These are phyloP conservation scores for Hydrangea macrophylla DNA, from an alignment of 148 eudicot species.

Conservation along the genomic window DNA sequence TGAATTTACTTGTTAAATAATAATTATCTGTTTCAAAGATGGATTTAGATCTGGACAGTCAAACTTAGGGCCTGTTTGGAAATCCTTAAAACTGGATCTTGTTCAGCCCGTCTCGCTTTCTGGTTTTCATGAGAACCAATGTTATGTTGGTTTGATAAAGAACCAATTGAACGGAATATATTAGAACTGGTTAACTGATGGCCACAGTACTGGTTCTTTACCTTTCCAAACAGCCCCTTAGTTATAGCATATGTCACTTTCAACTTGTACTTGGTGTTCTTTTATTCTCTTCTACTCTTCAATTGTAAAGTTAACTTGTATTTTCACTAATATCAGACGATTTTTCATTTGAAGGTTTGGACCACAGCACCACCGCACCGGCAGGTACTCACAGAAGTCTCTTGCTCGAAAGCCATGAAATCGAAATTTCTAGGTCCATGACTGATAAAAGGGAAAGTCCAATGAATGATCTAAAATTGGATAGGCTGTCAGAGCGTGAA, in stretches of 20 bases:
- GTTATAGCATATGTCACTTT: neutral
- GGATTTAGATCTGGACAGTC: neutral
- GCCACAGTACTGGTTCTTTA: too few species aligned
- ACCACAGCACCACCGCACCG: conserved; percentile 63
- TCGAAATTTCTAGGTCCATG: conserved; percentile 50
- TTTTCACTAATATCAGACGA: conserved; percentile 1
- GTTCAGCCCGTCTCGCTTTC: too few species aligned
- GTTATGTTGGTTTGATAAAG: too few species aligned
- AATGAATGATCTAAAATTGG: conserved; percentile 54
- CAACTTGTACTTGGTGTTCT: neutral
- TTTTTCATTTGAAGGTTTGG: conserved; percentile 46
- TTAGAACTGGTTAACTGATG: too few species aligned
- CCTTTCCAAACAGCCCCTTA: too few species aligned
- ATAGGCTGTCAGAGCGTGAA: conserved; percentile 73
- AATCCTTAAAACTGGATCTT: too few species aligned
- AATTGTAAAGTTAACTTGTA: neutral
- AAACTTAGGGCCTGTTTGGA: too few species aligned
- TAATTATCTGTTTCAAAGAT: neutral
- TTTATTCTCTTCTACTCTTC: neutral
- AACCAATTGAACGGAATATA: too few species aligned
- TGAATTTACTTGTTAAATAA: neutral
- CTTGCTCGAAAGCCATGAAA: conserved; percentile 42
- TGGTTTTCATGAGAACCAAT: too few species aligned
- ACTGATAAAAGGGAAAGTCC: conserved; percentile 49
- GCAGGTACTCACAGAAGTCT: conserved; percentile 35